phyloP scores from a whole-genome alignment of 2,329 filamentous ascomycete genomes.

The Iodosphaeria phyllophila region DNA sequence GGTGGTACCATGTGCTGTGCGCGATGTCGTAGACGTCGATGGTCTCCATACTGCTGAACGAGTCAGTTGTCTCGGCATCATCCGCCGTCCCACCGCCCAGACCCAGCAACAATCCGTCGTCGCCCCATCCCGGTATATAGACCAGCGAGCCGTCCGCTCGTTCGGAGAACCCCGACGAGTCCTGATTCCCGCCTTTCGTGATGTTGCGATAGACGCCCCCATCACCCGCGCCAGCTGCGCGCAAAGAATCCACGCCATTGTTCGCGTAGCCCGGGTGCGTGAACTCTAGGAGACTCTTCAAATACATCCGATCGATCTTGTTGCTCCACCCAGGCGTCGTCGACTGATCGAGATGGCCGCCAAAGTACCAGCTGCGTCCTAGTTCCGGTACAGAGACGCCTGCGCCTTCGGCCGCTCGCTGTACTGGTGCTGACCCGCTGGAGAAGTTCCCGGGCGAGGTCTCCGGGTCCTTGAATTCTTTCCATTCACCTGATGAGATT shows the following conservation, averaged over 20 bases:
- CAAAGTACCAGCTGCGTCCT: slow-evolving; percentile 62
- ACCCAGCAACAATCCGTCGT: slow-evolving; percentile 50
- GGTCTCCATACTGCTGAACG: slow-evolving; percentile 35
- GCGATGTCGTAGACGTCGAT: slow-evolving; percentile 65
- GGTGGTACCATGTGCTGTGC: slow-evolving; percentile 53
- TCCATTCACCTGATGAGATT: slow-evolving; percentile 39
- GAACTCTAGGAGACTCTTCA: slow-evolving; percentile 59
- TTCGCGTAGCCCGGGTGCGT: slow-evolving; percentile 55
- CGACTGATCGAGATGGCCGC: slow-evolving; percentile 48
- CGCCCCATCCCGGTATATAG: slow-evolving; percentile 58
- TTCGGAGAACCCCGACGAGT: slow-evolving; percentile 47
- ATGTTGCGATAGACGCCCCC: slow-evolving; percentile 56
- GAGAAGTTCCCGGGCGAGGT: slow-evolving; percentile 47
- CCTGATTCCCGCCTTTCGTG: slow-evolving; percentile 50
- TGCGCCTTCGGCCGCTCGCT: slow-evolving; percentile 56
- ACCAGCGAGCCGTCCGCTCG: slow-evolving; percentile 56
- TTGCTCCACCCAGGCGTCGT: slow-evolving; percentile 49
- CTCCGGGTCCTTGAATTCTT: slow-evolving; percentile 37
- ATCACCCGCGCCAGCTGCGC: slow-evolving; percentile 33
- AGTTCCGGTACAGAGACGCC: slow-evolving; percentile 51
- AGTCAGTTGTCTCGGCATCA: slow-evolving; percentile 25
- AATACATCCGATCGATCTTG: slow-evolving; percentile 42
- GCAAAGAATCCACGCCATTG: slow-evolving; percentile 36
- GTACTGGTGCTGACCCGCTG: slow-evolving; percentile 34
- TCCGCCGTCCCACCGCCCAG: slow-evolving; percentile 45